Evolutionary conservation across 2,329 filamentous ascomycete species (phyloP).

Genomic region (Tolypocladium inflatum): DNA sequence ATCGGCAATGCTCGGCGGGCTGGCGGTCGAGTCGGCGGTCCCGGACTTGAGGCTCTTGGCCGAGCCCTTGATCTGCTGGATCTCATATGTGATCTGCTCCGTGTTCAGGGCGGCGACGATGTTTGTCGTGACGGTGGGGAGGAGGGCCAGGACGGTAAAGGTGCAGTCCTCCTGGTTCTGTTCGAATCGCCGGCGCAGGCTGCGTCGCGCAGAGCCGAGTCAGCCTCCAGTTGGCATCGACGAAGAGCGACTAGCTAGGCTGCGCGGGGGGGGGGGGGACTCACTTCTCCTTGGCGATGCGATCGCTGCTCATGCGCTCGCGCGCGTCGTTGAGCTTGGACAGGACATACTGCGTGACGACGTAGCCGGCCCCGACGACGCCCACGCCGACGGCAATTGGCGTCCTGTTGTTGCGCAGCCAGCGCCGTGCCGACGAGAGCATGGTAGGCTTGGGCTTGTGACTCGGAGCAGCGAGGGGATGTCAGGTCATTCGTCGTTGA

Average conservation of each 20-base stretch:
- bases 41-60: slow-evolving; percentile 53
- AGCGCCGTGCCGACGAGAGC: slow-evolving; percentile 69
- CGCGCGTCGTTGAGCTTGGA: slow-evolving; percentile 86
- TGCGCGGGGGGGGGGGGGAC: slow-evolving; percentile 17
- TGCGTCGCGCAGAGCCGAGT: slow-evolving; percentile 26
- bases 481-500: not conserved
- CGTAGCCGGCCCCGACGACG: slow-evolving; percentile 80
- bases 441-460: slow-evolving; percentile 32
- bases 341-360: slow-evolving; percentile 87
- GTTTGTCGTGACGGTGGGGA: slow-evolving; percentile 85
- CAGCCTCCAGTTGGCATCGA: not conserved
- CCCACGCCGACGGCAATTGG: slow-evolving; percentile 82
- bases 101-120: slow-evolving; percentile 83
- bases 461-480: not conserved
- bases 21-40: slow-evolving; percentile 37
- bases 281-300: slow-evolving; percentile 94
- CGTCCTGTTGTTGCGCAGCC: slow-evolving; percentile 86
- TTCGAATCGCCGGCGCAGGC: slow-evolving; percentile 89
- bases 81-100: slow-evolving; percentile 83
- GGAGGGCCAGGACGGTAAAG: slow-evolving; percentile 89
- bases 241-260: too few species aligned
- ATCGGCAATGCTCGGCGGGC: slow-evolving; percentile 50
- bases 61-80: slow-evolving; percentile 78
- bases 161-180: slow-evolving; percentile 99
- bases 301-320: slow-evolving; percentile 92